Conservation (phyloP, 306 rosid species). For the Rubus parviflorus region DNA sequence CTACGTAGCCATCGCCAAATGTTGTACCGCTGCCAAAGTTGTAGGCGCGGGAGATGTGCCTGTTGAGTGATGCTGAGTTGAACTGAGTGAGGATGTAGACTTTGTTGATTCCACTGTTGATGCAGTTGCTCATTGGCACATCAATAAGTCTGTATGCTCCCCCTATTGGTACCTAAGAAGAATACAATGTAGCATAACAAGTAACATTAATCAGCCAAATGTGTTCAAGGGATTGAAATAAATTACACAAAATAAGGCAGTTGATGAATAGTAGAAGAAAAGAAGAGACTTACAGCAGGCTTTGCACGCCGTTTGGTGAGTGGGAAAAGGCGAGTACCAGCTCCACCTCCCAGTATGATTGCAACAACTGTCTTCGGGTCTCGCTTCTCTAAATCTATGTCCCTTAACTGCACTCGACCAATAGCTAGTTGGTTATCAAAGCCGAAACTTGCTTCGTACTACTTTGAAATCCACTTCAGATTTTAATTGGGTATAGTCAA, state of each 20-base stretch:
- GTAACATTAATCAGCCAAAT: background rate
- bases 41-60: slow-evolving; percentile 90
- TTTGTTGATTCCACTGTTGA: slow-evolving; percentile 93
- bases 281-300: slow-evolving; percentile 69
- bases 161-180: slow-evolving; percentile 71
- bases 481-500: background rate
- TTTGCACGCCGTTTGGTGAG: slow-evolving; percentile 92
- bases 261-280: slow-evolving; percentile 4
- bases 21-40: slow-evolving; percentile 64
- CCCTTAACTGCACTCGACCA: slow-evolving; percentile 54
- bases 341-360: slow-evolving; percentile 89
- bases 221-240: background rate
- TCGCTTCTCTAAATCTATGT: slow-evolving; percentile 45
- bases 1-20: slow-evolving; percentile 86
- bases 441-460: background rate
- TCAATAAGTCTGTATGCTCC: slow-evolving; percentile 92
- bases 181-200: slow-evolving; percentile 3
- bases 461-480: background rate
- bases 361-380: slow-evolving; percentile 81
- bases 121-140: slow-evolving; percentile 99
- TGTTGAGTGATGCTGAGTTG: slow-evolving; percentile 90
- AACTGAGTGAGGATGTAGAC: slow-evolving; percentile 92
- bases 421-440: background rate
- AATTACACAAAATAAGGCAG: background rate
- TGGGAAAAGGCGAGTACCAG: slow-evolving; percentile 97